Conservation (phyloP, 805 yeast species). For the Millerago galiae region DNA sequence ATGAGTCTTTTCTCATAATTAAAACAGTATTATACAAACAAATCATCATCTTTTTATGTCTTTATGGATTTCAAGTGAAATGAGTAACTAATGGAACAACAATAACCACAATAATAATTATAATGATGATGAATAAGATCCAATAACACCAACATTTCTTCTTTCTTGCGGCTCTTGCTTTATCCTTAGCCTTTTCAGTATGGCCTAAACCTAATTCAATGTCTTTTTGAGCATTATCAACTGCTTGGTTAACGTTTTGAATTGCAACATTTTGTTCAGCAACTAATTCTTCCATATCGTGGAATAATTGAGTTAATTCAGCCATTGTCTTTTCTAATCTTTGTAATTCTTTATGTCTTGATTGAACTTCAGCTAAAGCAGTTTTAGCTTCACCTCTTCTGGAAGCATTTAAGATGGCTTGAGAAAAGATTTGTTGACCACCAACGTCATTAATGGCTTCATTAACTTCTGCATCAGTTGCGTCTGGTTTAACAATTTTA, state of each 20-base stretch:
- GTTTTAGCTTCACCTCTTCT: constrained; percentile 94
- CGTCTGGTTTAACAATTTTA: constrained; percentile 81
- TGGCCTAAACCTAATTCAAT: constrained; percentile 93
- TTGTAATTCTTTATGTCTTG: constrained; percentile 90
- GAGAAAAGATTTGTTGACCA: constrained; percentile 89
- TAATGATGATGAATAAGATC: constrained; percentile 51
- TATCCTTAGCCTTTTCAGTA: constrained; percentile 80
- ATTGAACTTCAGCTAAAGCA: constrained; percentile 91
- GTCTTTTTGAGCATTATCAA: constrained; percentile 78
- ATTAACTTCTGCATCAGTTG: constrained; percentile 75
- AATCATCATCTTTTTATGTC: neutral
- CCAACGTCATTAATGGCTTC: constrained; percentile 81
- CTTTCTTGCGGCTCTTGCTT: constrained; percentile 85
- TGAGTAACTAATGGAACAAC: constrained; percentile 37
- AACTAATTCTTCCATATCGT: constrained; percentile 93
- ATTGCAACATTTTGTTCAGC: constrained; percentile 91
- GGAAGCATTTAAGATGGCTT: constrained; percentile 80
- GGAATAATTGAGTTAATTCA: constrained; percentile 89
- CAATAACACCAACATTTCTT: constrained; percentile 83
- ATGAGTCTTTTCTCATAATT: neutral
- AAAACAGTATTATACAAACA: neutral
- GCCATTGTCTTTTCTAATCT: constrained; percentile 94
- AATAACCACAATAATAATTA: constrained; percentile 60
- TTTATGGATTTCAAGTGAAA: constrained; percentile 8
- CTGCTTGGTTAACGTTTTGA: constrained; percentile 75